phyloP scores from a whole-genome alignment of 768 basidiomycete genomes.

The Rhodosporidiobolus odoratus region DNA sequence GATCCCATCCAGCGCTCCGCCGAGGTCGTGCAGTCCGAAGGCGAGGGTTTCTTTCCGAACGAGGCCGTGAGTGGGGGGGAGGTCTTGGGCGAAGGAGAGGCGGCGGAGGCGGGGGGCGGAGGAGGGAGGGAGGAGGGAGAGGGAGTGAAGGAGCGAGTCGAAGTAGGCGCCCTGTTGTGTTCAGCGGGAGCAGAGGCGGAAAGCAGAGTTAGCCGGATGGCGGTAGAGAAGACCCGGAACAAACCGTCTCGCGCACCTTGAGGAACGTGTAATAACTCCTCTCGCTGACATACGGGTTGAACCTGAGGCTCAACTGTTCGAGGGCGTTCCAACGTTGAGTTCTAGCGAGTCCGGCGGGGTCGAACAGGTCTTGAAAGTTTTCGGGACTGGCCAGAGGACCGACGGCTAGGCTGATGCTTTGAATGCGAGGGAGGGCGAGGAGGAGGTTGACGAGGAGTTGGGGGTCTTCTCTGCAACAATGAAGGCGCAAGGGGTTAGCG shows the following conservation, averaged over 20 bases:
- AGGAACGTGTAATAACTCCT: constrained; percentile 79
- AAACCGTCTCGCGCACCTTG: constrained; percentile 51
- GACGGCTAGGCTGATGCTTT: constrained; percentile 59
- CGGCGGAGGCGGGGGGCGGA: constrained; percentile 43
- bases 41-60: constrained; percentile 40
- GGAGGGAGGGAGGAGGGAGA: constrained; percentile 61
- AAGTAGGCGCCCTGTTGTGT: constrained; percentile 66
- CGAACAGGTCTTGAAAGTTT: constrained; percentile 66
- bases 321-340: constrained; percentile 43
- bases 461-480: constrained; percentile 31
- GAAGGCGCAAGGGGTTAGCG: background rate
- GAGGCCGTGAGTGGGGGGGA: constrained; percentile 42
- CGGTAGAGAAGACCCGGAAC: background rate
- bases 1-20: constrained; percentile 23
- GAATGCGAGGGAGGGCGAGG: constrained; percentile 54
- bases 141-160: constrained; percentile 61
- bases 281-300: constrained; percentile 70
- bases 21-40: constrained; percentile 35
- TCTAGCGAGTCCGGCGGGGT: constrained; percentile 31
- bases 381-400: constrained; percentile 78
- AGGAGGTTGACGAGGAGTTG: constrained; percentile 51
- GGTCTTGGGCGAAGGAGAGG: constrained; percentile 49
- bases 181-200: background rate
- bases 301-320: constrained; percentile 60
- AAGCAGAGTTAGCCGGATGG: no score